Evolutionary conservation across 1,284 basidiomycete genomes (phyloP).

Genomic region (Leccinum pallidistipes): DNA sequence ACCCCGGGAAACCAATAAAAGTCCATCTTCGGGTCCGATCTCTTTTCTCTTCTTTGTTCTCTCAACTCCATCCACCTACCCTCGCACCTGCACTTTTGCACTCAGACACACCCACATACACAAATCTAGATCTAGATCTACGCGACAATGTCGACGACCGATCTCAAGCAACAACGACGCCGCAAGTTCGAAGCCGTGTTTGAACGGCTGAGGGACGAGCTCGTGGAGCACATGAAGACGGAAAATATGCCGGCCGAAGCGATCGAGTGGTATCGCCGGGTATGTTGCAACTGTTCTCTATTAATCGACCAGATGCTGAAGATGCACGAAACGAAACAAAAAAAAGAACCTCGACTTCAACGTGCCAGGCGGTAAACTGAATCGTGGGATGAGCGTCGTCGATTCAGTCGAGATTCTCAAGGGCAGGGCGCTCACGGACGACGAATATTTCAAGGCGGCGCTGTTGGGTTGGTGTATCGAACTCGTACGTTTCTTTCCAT

Average conservation of each 20-base stretch:
- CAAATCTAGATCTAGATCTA: background rate
- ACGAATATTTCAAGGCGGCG: constrained; percentile 90
- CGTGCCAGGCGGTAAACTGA: constrained; percentile 95
- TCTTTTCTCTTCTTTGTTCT: background rate
- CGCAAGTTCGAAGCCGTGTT: constrained; percentile 33
- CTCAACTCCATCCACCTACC: no score
- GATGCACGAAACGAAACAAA: background rate
- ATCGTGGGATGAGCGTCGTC: constrained; percentile 92
- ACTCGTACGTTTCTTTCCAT: constrained; percentile 46
- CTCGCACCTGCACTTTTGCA: background rate
- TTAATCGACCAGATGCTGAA: background rate
- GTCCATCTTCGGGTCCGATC: background rate
- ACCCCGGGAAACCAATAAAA: background rate
- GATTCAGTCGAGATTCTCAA: constrained; percentile 92
- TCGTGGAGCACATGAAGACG: constrained; percentile 47
- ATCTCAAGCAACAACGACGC: constrained; percentile 29
- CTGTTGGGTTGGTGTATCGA: constrained; percentile 97
- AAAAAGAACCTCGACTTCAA: constrained; percentile 89
- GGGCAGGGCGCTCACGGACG: constrained; percentile 64
- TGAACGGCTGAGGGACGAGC: constrained; percentile 32
- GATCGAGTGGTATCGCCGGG: constrained; percentile 60
- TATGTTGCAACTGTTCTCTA: constrained; percentile 30
- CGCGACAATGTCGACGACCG: constrained; percentile 13
- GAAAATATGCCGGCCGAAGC: constrained; percentile 65
- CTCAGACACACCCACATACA: background rate